Evolutionary conservation across 2,329 filamentous ascomycete genomes (phyloP).

Genomic region (Escovopsis sp.): DNA sequence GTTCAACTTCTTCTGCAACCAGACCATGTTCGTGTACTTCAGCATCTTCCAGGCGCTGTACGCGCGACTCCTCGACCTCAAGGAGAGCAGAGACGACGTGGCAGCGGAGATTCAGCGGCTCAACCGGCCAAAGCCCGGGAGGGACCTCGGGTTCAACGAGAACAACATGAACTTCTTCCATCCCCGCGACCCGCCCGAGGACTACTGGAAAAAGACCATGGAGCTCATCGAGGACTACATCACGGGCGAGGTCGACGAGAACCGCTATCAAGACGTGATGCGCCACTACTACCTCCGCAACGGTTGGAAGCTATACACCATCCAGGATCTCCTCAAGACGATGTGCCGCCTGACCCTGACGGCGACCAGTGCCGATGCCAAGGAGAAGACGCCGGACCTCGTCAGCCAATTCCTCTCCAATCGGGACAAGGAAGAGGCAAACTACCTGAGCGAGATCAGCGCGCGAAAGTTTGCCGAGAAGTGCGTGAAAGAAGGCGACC

Average conservation of each 20-base stretch:
- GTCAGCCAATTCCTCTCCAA: slow-evolving; percentile 75
- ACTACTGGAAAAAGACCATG: slow-evolving; percentile 76
- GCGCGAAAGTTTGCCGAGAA: slow-evolving; percentile 88
- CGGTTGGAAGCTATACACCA: slow-evolving; percentile 87
- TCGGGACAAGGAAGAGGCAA: slow-evolving; percentile 70
- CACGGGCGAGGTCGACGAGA: slow-evolving; percentile 65
- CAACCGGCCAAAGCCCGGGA: slow-evolving; percentile 63
- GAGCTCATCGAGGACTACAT: slow-evolving; percentile 79
- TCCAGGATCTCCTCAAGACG: slow-evolving; percentile 74
- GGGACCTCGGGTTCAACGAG: slow-evolving; percentile 70
- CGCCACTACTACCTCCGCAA: slow-evolving; percentile 82
- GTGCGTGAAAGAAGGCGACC: slow-evolving; percentile 79
- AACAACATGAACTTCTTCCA: slow-evolving; percentile 69
- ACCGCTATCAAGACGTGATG: slow-evolving; percentile 75
- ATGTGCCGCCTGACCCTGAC: slow-evolving; percentile 66
- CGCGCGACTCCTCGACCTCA: slow-evolving; percentile 68
- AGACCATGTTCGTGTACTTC: slow-evolving; percentile 88
- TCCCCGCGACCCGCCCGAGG: slow-evolving; percentile 40
- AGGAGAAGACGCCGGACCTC: slow-evolving; percentile 88
- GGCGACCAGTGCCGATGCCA: slow-evolving; percentile 75
- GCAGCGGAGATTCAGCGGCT: slow-evolving; percentile 59
- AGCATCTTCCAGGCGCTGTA: slow-evolving; percentile 88
- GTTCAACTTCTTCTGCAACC: slow-evolving; percentile 86
- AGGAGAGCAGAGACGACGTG: slow-evolving; percentile 62
- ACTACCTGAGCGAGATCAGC: slow-evolving; percentile 77